Evolutionary conservation across 2,329 filamentous ascomycete species (phyloP), one percentile per base, ranked within the genome.

Genomic region (Bisporella sp.): DNA sequence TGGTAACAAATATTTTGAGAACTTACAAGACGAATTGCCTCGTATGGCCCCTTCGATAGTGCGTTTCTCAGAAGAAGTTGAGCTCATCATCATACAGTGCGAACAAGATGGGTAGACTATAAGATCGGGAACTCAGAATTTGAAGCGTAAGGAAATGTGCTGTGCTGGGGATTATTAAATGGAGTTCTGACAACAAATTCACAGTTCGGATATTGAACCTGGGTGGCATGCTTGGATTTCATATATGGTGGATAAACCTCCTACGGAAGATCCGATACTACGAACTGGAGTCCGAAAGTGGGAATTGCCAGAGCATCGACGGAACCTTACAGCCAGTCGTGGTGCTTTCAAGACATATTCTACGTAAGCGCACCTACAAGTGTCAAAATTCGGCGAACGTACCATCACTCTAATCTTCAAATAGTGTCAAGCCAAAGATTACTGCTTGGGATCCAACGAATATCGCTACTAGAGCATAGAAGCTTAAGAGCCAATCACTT

Each of bases 221-320:
- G 88, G 92, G 70, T 99, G 93, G 93, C 93, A 97, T 73, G 89
- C 88, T 31, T 99, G 93, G 93, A 90, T 99, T 62, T 89, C 89
- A 59, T 97, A 99, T 73, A 75, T 84, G 72, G 84, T 96, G 63
- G 90, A 97, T 71, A 87, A 87, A 71, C 83, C 92, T 37, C 93
- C 93, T 1, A 80, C 76, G 37, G 71, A 85, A 64, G 93, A 99
- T 68, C 73, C 83, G 47, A 69, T 93, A 55, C 65, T 95, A 56
- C 78, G 82, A 62, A 73, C 82, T 47, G 76, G 81, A 59, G 69
- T 82, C 44, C 80, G 89, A 55, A 69, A 75, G 37, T 97, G 91
- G 87, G 90, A 96, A 68, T 76, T 83, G 53, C 75, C 77, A 50
- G 77, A 85, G 28, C 68, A 92, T 64, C 74, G 83, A 55, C 84